Evolutionary conservation across 2,329 filamentous ascomycete species (phyloP), one percentile per base, ranked within the genome.

Genomic region (Aspergillus fijiensis): DNA sequence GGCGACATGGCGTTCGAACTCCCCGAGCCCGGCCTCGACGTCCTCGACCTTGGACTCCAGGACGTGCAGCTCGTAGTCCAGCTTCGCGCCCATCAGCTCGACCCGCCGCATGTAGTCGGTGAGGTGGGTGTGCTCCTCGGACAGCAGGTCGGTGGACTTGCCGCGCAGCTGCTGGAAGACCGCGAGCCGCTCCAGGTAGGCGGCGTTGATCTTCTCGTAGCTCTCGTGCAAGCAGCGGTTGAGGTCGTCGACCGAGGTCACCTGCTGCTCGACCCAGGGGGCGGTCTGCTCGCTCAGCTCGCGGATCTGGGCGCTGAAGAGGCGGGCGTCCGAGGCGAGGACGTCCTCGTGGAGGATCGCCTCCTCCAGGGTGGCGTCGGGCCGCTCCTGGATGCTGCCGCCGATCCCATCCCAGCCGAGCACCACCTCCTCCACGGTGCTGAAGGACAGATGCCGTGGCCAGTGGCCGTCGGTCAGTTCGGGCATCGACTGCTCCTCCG

Each of bases 41-140:
- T 98, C 94, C 68, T 90, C 84, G 10, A 96, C 89, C 69, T 92
- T 92, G 51, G 88, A 87, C 52, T 87, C 82, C n/a, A 98, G 80
- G 16, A 87, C 87, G 61, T 89, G 86, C 62, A 97, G 88, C 79
- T 97, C 94, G 75, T 98, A 98, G 70, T 98, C 93, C 58, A 98
- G 81, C 75, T 93, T 93, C 21, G 92, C 91, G 2, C 89, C 87
- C 45, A 96, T 80, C 23, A 89, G 85, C 72, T 96, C 92, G 14
- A 97, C 82, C 64, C 95, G 90, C 73, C 89, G 89, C 62, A 92
- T 81, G 16, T 84, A 84, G 70, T 95, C 91, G 4, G 84, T 85
- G 42, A 96, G 79, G 55, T 84, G 82, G 23, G 83, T 82, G 47
- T 88, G 85, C 75, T 96, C 90, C 51, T 88, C 85, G 0, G 83